Base-by-base conservation (phyloP, 495 filamentous ascomycete species). In the Penicillium malachiteum region DNA sequence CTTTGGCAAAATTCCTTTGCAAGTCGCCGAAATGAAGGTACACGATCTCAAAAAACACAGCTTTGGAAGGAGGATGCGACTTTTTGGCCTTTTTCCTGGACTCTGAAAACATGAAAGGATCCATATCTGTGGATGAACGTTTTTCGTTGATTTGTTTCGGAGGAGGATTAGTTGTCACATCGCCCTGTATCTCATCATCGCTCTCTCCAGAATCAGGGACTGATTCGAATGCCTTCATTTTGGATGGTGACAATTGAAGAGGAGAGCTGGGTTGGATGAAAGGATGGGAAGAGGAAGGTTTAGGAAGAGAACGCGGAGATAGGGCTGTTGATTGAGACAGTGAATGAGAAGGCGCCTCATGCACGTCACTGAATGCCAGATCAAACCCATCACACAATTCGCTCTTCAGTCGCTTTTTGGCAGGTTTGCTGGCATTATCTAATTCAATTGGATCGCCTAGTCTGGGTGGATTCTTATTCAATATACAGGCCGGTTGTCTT, bases 111-210 rank as follows among this genome's bases (percentile, higher is more conserved):
- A 1, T 57, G 40, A 5, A 71, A 72, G 47, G 60, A 51, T 26
- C 21, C 21, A 74, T 76, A 59, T 75, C 71, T 33, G 61, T 56
- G 9, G 72, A 64, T 5, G 71, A 74, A 10, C 62, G 56, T 49
- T 58, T 59, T 33, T 14, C 43, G 34, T 32, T 16, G 7, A 66
- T 46, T 21, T 42, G 33, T 16, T 44, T 62, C 1, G 63, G 67
- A n/a, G 60, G 26, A 38, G 63, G 62, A 6, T 49, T 43, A 43
- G 72, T 70, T 0, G 72, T 74, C 38, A 63, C 68, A 10, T 64
- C 75, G 5, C 69, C 72, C 44, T 79, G 76, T 1, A 80, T 53
- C 52, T 77, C 76, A 64, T 80, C 78, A 3, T 72, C 60, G 46
- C 77, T 79, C 37, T 76, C 73, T 14, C 67, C 67, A 8, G 54